These are phyloP conservation scores for Cercospora zeae-maydis DNA, from an alignment of 2,329 filamentous ascomycete genomes.

Conservation along the genomic window DNA sequence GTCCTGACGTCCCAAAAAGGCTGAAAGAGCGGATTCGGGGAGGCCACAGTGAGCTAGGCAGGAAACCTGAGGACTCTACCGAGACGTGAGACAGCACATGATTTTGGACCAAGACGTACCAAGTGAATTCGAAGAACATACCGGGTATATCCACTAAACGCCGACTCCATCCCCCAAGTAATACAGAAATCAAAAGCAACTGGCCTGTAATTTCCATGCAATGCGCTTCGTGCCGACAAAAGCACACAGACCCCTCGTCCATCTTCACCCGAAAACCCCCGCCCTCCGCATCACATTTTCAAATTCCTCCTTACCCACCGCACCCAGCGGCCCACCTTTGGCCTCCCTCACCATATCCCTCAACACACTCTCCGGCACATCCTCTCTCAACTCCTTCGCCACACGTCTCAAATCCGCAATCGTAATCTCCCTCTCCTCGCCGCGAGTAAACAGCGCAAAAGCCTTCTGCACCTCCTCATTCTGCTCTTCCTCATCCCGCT, in stretches of 20 bases:
- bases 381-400: slow-evolving; percentile 77
- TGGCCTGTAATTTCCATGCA: not conserved
- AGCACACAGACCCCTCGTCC: not conserved
- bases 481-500: slow-evolving; percentile 44
- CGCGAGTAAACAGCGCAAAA: slow-evolving; percentile 72
- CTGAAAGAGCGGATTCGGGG: no score
- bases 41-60: no score
- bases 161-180: not conserved
- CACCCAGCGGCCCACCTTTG: slow-evolving; percentile 72
- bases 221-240: not conserved
- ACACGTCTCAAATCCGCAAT: slow-evolving; percentile 73
- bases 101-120: not conserved
- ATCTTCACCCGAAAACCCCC: slow-evolving; percentile 69
- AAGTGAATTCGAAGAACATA: not conserved
- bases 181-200: not conserved
- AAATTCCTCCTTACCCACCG: slow-evolving; percentile 76
- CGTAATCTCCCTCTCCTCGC: slow-evolving; percentile 64
- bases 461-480: slow-evolving; percentile 75
- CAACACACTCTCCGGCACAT: slow-evolving; percentile 75
- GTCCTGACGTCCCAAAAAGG: not conserved
- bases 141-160: slow-evolving; percentile 10
- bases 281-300: slow-evolving; percentile 80
- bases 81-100: not conserved
- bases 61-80: no score
- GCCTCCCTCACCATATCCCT: slow-evolving; percentile 95